phyloP scores from a whole-genome alignment of 2,329 filamentous ascomycete genomes.

The Thelonectria rubi region DNA sequence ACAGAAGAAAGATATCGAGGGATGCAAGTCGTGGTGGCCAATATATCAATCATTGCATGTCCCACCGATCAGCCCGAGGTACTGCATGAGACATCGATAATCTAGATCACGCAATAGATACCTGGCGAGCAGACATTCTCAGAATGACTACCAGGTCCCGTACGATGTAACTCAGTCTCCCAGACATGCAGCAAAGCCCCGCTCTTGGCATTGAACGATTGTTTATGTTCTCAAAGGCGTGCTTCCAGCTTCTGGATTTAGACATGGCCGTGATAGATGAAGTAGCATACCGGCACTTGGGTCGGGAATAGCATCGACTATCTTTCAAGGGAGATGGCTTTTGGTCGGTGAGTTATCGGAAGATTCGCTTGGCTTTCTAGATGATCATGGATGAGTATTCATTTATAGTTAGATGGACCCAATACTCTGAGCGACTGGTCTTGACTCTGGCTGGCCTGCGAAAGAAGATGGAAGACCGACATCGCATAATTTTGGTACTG shows the following conservation, averaged over 20 bases:
- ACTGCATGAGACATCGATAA: neutral
- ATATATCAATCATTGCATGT: neutral
- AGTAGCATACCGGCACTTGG: neutral
- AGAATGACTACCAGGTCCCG: neutral
- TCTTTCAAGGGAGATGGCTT: neutral
- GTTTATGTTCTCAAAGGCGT: neutral
- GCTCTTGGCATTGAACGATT: neutral
- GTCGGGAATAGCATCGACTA: too few relatives aligned
- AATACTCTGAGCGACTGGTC: neutral
- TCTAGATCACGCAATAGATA: neutral
- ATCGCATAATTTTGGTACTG: neutral
- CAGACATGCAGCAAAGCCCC: neutral
- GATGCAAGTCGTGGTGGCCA: neutral
- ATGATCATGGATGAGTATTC: neutral
- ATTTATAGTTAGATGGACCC: neutral
- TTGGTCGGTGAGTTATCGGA: too few relatives aligned
- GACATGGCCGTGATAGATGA: neutral
- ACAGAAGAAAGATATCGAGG: neutral
- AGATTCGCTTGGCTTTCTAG: neutral
- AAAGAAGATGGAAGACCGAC: neutral
- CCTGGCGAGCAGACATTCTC: neutral
- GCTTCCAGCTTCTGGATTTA: neutral
- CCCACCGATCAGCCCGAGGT: neutral
- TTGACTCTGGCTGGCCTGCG: neutral
- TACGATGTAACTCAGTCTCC: neutral